Evolutionary conservation across 495 filamentous ascomycete genomes (phyloP).

Genomic region (Delitschia confertaspora): DNA sequence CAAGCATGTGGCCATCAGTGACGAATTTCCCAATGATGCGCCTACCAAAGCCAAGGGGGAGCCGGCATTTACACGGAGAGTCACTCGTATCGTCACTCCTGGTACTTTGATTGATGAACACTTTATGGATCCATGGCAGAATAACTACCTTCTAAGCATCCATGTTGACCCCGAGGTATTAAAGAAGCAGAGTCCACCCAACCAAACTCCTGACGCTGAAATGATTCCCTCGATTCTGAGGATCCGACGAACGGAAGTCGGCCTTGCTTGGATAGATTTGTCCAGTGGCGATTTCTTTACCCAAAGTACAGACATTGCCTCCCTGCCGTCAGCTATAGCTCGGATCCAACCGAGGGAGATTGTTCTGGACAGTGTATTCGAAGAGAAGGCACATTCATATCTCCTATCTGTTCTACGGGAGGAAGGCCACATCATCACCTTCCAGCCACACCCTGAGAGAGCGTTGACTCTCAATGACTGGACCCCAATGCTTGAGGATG

Average conservation of each 20-base stretch:
- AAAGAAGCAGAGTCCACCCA: conserved; percentile 10
- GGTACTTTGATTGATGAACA: conserved; percentile 96
- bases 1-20: conserved; percentile 84
- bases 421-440: conserved; percentile 52
- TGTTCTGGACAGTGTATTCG: conserved; percentile 49
- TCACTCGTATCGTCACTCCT: conserved; percentile 82
- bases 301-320: conserved; percentile 62
- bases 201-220: conserved; percentile 32
- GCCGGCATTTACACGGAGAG: conserved; percentile 70
- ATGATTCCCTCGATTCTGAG: conserved; percentile 21
- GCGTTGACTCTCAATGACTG: conserved; percentile 55
- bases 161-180: conserved; percentile 41
- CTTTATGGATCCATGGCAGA: conserved; percentile 85
- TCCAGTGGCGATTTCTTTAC: conserved; percentile 92
- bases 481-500: conserved; percentile 65
- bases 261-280: conserved; percentile 88
- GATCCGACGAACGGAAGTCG: conserved; percentile 43
- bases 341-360: conserved; percentile 81
- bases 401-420: conserved; percentile 38
- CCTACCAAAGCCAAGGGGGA: conserved; percentile 62
- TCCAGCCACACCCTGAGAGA: conserved; percentile 39
- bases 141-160: conserved; percentile 81
- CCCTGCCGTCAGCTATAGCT: conserved; percentile 67
- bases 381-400: conserved; percentile 28
- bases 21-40: conserved; percentile 71